Evolutionary conservation across 176 grass and related monocot species (phyloP).

Genomic region (Triticum turgidum): DNA sequence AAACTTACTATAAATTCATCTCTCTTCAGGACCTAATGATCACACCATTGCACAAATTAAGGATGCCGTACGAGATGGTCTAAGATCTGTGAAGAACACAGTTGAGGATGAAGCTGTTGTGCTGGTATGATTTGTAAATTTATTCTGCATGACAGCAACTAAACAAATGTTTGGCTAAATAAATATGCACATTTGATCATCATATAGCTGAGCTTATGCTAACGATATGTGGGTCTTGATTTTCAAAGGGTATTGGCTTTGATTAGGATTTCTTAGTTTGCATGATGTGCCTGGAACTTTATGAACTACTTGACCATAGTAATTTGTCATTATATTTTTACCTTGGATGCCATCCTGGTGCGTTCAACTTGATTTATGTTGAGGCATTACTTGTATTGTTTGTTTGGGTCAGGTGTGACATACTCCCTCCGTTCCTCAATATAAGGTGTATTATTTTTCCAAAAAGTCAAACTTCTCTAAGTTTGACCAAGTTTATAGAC

Average conservation of each 20-base stretch:
- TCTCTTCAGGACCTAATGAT: slow-evolving; percentile 85
- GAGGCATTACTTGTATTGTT: not conserved
- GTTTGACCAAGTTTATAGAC: too few species aligned
- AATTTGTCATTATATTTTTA: not conserved
- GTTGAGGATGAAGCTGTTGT: slow-evolving; percentile 92
- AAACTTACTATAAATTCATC: slow-evolving; percentile 18
- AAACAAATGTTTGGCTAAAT: not conserved
- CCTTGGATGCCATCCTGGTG: not conserved
- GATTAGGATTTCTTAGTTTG: not conserved
- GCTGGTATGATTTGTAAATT: slow-evolving; percentile 58
- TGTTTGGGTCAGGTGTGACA: not conserved
- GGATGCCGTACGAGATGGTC: slow-evolving; percentile 88
- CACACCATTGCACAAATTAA: slow-evolving; percentile 99
- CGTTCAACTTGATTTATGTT: not conserved
- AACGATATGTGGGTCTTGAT: not conserved
- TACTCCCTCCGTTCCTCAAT: too few species aligned
- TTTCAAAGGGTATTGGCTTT: not conserved
- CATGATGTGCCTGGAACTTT: not conserved
- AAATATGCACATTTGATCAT: not conserved
- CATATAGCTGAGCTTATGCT: not conserved
- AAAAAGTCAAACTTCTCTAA: too few species aligned
- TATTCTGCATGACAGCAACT: not conserved
- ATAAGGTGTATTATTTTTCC: too few species aligned
- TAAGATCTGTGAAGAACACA: slow-evolving; percentile 95
- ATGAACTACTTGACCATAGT: not conserved